phyloP scores from a whole-genome alignment of 164 flowering plant genomes.

The Litsea cubeba region DNA sequence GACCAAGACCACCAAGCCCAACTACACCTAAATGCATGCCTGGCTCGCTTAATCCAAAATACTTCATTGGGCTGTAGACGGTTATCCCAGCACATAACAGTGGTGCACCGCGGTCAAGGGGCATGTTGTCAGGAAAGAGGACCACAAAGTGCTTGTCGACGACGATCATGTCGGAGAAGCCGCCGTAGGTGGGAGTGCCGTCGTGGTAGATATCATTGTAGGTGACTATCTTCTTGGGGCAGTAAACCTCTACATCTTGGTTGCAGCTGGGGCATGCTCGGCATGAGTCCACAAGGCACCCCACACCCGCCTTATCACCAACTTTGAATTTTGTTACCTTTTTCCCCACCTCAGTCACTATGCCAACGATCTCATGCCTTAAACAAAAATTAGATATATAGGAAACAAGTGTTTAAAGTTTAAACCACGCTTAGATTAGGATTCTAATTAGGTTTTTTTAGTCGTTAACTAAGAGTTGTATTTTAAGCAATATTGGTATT shows the following conservation, averaged over 20 bases:
- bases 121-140: constrained; percentile 39
- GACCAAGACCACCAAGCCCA: constrained; percentile 60
- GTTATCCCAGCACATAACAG: too few relatives aligned
- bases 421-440: too few relatives aligned
- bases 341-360: constrained; percentile 46
- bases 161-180: constrained; percentile 32
- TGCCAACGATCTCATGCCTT: constrained; percentile 56
- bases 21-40: constrained; percentile 45
- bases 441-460: too few relatives aligned
- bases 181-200: constrained; percentile 33
- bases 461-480: too few relatives aligned
- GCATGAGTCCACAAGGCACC: constrained; percentile 46
- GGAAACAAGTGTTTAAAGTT: too few relatives aligned
- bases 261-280: constrained; percentile 25
- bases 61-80: constrained; percentile 44
- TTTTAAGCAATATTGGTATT: too few relatives aligned
- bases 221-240: constrained; percentile 26
- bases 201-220: constrained; percentile 18
- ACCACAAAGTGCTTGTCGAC: constrained; percentile 32
- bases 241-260: constrained; percentile 26
- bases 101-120: constrained; percentile 41
- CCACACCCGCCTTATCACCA: constrained; percentile 58
- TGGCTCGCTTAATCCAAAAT: constrained; percentile 33
- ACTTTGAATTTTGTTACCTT: constrained; percentile 43
- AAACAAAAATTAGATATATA: too few relatives aligned